phyloP scores from a whole-genome alignment of 164 flowering plant genomes.

The Tetrastigma voinierianum region DNA sequence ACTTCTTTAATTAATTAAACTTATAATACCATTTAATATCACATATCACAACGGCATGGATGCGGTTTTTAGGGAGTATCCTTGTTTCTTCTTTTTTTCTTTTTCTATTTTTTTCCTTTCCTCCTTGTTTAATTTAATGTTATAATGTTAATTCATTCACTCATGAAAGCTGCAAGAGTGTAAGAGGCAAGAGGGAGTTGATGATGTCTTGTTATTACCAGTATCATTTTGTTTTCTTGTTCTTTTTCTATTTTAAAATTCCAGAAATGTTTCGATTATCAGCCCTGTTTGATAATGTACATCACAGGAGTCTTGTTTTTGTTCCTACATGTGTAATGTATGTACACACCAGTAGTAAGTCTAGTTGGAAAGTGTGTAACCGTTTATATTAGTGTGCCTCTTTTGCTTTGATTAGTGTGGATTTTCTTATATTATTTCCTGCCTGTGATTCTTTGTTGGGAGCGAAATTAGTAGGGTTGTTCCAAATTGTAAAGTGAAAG shows the following conservation, averaged over 20 bases:
- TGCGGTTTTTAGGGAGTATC: conserved; percentile 78
- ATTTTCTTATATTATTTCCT: neutral
- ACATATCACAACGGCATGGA: conserved; percentile 39
- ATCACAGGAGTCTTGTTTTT: conserved; percentile 7
- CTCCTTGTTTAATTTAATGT: too few relatives aligned
- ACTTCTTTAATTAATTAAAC: conserved; percentile 13
- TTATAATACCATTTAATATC: conserved; percentile 8
- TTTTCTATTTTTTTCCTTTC: conserved; percentile 7
- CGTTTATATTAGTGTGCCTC: neutral
- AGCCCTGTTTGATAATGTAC: conserved; percentile 24
- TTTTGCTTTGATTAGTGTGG: neutral
- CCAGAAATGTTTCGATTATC: neutral
- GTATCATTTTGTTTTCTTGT: neutral
- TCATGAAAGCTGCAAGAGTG: conserved; percentile 11
- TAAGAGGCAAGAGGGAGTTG: conserved; percentile 4
- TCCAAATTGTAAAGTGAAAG: too few relatives aligned
- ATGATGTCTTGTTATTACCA: conserved; percentile 12
- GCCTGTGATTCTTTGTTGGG: conserved; percentile 5
- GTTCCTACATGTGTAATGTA: neutral
- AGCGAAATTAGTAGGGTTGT: too few relatives aligned
- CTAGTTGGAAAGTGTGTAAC: conserved; percentile 1
- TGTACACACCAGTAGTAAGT: neutral
- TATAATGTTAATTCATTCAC: conserved; percentile 1
- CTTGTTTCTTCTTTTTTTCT: conserved; percentile 36
- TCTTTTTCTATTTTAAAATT: conserved; percentile 1